phyloP scores from a whole-genome alignment of 345 rosid species.

The Fremontodendron californicum region DNA sequence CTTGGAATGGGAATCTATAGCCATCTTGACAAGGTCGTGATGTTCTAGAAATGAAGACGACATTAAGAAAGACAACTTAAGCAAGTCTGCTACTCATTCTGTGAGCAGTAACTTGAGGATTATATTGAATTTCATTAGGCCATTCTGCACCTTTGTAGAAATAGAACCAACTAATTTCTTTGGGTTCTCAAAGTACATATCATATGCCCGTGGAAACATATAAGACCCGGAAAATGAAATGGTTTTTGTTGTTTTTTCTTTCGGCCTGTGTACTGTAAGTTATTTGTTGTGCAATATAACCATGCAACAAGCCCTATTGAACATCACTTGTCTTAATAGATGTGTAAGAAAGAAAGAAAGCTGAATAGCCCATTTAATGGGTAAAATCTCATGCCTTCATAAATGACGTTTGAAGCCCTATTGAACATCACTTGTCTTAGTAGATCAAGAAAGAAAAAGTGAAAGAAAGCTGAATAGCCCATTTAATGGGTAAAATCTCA shows the following conservation, averaged over 20 bases:
- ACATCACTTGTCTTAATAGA: neutral
- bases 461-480: neutral
- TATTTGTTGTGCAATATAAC: neutral
- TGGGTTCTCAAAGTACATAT: neutral
- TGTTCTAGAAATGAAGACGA: neutral
- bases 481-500: too few relatives aligned
- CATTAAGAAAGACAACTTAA: neutral
- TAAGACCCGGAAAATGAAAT: neutral
- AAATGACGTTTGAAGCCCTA: too few relatives aligned
- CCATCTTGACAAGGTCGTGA: slow-evolving; percentile 57
- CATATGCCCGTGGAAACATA: neutral
- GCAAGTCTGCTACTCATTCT: neutral
- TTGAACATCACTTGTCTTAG: neutral
- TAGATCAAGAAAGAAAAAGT: neutral
- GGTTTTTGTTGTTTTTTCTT: neutral
- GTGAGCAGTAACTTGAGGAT: neutral
- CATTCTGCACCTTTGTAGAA: neutral
- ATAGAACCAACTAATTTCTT: neutral
- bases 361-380: neutral
- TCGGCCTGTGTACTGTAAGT: neutral
- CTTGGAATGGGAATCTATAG: slow-evolving; percentile 90
- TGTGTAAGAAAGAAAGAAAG: neutral
- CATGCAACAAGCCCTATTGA: neutral
- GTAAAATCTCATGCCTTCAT: too few relatives aligned
- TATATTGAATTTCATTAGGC: neutral